A percentile compares a stretch with the other conserved stretches of the same genome.
Conservation (phyloP, 1,284 basidiomycete species). For the Leucoagaricus sp. region DNA sequence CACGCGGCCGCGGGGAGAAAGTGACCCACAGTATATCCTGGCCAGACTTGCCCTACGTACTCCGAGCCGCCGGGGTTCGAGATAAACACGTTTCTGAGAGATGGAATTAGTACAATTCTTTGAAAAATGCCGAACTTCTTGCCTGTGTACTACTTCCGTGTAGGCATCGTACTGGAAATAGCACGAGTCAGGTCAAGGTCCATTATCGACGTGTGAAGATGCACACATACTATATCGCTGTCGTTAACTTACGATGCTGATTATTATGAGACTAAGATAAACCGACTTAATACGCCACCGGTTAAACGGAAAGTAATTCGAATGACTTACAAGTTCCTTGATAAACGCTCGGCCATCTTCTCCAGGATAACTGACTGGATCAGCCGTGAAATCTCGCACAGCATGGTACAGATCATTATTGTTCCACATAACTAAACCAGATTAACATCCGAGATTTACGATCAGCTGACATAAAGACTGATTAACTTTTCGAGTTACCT, state of each 20-base stretch:
- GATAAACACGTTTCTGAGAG: constrained; percentile 55
- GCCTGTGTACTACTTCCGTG: constrained; percentile 41
- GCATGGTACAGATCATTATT: constrained; percentile 76
- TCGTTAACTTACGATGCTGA: constrained; percentile 37
- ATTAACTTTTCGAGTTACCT: constrained; percentile 35
- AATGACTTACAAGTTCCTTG: constrained; percentile 51
- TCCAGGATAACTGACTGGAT: constrained; percentile 62
- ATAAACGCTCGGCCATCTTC: constrained; percentile 66
- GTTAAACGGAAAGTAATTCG: neutral
- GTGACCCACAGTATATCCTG: constrained; percentile 46
- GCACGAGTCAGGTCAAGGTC: constrained; percentile 9
- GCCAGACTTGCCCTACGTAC: constrained; percentile 69
- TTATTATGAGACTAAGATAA: constrained; percentile 30
- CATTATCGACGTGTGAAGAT: neutral
- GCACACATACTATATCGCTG: constrained; percentile 25
- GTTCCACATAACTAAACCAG: constrained; percentile 65
- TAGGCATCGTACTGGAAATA: constrained; percentile 42
- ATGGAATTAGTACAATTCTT: neutral
- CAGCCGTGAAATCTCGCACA: constrained; percentile 67
- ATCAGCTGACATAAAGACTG: constrained; percentile 1
- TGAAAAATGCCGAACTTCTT: constrained; percentile 15
- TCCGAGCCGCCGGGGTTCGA: constrained; percentile 67
- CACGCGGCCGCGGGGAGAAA: neutral
- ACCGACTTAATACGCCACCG: constrained; percentile 1
- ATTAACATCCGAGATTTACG: neutral